A percentile compares a stretch with the other conserved stretches of the same genome.
phyloP scores from a whole-genome alignment of 2,329 filamentous ascomycete species.

The Pestalotiopsis sp. region DNA sequence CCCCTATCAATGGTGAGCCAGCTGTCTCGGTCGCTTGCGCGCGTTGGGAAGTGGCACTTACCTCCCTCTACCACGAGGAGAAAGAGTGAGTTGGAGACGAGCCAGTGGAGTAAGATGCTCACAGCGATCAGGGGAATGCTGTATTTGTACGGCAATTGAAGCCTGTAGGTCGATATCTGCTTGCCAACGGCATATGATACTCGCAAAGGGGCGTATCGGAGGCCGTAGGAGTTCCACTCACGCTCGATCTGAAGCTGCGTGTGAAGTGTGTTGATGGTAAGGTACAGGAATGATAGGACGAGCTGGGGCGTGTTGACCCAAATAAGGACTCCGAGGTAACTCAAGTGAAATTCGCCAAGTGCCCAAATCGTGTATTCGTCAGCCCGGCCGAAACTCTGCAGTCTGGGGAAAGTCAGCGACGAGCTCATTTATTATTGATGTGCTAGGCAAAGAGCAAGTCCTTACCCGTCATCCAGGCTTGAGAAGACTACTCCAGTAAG shows the following conservation, averaged over 20 bases:
- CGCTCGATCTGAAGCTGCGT: constrained; percentile 43
- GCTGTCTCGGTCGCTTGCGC: background rate
- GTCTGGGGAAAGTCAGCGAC: background rate
- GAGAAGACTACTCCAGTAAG: background rate
- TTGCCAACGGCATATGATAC: constrained; percentile 32
- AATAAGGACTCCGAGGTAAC: no score
- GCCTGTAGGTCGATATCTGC: constrained; percentile 39
- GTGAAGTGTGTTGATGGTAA: constrained; percentile 41
- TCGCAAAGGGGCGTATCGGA: constrained; percentile 31
- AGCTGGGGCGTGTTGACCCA: constrained; percentile 43
- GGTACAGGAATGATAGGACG: constrained; percentile 43
- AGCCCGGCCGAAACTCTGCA: no score
- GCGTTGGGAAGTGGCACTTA: constrained; percentile 7
- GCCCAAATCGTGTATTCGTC: no score
- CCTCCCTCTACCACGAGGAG: constrained; percentile 28
- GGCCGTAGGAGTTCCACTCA: constrained; percentile 43
- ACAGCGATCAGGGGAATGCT: constrained; percentile 37
- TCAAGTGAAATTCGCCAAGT: no score
- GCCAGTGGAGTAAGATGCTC: constrained; percentile 42
- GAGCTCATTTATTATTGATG: no score
- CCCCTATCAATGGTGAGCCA: background rate
- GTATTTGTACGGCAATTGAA: constrained; percentile 44
- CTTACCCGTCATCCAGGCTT: no score
- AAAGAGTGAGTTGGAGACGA: constrained; percentile 43
- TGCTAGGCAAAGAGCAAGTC: no score